Conservation (phyloP, 2,329 filamentous ascomycete species). For the Ophiostoma quercus region DNA sequence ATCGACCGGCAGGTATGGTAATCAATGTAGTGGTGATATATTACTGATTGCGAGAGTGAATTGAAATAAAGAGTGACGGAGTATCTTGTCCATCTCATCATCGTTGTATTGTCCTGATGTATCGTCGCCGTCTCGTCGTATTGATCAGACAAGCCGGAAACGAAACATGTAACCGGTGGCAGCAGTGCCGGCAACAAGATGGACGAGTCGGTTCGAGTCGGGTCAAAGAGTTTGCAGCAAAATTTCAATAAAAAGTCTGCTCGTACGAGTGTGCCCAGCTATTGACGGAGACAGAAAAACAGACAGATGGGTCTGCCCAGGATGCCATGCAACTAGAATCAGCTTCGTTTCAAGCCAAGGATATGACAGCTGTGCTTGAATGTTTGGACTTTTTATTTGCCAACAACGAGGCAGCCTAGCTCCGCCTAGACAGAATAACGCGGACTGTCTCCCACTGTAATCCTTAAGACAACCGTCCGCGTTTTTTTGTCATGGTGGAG, state of each 20-base stretch:
- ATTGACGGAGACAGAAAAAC: neutral
- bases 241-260: no score
- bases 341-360: slow-evolving; percentile 5
- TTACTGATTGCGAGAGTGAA: no score
- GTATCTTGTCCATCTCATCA: neutral
- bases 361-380: neutral
- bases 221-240: neutral
- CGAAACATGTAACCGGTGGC: slow-evolving; percentile 1
- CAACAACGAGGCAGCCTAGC: no score
- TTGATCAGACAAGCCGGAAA: neutral
- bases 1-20: neutral
- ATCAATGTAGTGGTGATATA: neutral
- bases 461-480: no score
- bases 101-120: neutral
- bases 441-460: no score
- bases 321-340: neutral
- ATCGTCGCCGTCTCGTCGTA: neutral
- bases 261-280: no score
- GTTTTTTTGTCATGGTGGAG: no score
- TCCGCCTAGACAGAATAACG: no score
- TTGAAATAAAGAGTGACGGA: no score
- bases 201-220: neutral
- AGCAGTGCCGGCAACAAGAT: neutral
- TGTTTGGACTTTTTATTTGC: neutral
- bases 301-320: neutral